Base-by-base conservation (phyloP, 164 flowering plant genomes). In the Aristolochia contorta region DNA sequence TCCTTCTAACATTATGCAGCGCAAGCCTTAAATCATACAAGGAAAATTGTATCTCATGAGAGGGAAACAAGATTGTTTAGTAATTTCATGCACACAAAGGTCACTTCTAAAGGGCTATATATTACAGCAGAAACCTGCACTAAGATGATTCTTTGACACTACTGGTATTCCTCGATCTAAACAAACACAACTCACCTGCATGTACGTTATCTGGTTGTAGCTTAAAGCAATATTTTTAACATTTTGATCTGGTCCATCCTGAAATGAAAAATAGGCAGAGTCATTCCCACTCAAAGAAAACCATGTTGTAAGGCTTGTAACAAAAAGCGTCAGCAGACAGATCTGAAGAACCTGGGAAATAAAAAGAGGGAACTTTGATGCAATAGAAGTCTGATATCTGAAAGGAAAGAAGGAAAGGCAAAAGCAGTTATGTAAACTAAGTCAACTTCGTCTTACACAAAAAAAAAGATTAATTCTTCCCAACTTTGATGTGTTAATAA, bases 341-440 rank as follows among this genome's bases (percentile, higher is more conserved):
- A 23, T 27, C 45, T 27, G 45, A 63, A 20, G 16, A 77, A 91
- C 99, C 97, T 94, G 99, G 41, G 99, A 94, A 65, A 94, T 63
- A 65, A 94, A 94, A 54, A 94, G 79, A 43, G 99, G 99, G 78
- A 78, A 94, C 70, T 83, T 94, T 65, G 86, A 78, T 68, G 99
- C 84, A 69, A 88, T 79, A 37, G 91, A 48, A 21, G 58, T 75
- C 56, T 94, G 99, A 68, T 86, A 87, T 72, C 99, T 94, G 72
- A 37, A 73, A 22, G n/a, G 52, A 69, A 60, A 47, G 25, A 49
- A 64, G 30, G 7, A 50, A 37, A 58, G 41, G 51, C 23, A 37
- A 37, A 37, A 37, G 12, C 43, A 4, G 9, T 10, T 37, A 37
- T 2, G 43, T 37, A 4, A 37, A 10, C 3, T 10, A 37, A 37